phyloP scores from a whole-genome alignment of 371 early-diverging fungal species.

The Mucor piriformis region DNA sequence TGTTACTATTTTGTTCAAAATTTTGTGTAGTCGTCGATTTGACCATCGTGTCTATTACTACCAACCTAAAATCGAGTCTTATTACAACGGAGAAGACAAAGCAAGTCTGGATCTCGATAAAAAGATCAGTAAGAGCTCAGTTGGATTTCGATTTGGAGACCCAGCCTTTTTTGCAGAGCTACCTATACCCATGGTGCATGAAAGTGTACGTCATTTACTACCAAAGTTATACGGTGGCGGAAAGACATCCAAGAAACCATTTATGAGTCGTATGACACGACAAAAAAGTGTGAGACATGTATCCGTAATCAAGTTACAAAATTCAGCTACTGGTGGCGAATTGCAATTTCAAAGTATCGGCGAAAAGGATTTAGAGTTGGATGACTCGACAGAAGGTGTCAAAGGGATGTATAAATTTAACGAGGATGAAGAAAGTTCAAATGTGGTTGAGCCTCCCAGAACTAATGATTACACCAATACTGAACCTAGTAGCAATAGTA shows the following conservation, averaged over 20 bases:
- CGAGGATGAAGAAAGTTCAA: conserved; percentile 24
- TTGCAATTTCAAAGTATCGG: conserved; percentile 40
- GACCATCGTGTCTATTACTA: conserved; percentile 58
- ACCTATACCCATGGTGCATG: conserved; percentile 62
- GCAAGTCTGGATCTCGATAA: conserved; percentile 1
- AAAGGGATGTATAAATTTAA: conserved; percentile 43
- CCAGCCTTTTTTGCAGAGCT: conserved; percentile 57
- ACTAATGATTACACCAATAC: conserved; percentile 13
- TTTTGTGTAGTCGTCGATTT: conserved; percentile 49
- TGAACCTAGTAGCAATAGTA: neutral
- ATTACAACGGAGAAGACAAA: neutral
- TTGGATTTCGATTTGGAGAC: conserved; percentile 58
- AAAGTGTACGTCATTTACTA: conserved; percentile 55
- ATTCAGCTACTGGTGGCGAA: conserved; percentile 20
- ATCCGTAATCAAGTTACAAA: conserved; percentile 25
- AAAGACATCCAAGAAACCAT: conserved; percentile 9
- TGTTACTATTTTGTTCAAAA: conserved; percentile 61
- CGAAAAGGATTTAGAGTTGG: conserved; percentile 38
- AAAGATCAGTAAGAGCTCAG: conserved; percentile 8
- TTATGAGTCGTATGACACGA: conserved; percentile 34
- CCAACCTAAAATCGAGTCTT: conserved; percentile 22
- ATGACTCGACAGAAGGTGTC: conserved; percentile 42
- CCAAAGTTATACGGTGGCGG: conserved; percentile 44
- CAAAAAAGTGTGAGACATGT: conserved; percentile 38
- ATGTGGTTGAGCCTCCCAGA: conserved; percentile 19